A percentile compares a stretch with the other conserved stretches of the same genome.
Conservation (phyloP, 495 filamentous ascomycete species). For the Aspergillus sclerotiicarbonarius region DNA sequence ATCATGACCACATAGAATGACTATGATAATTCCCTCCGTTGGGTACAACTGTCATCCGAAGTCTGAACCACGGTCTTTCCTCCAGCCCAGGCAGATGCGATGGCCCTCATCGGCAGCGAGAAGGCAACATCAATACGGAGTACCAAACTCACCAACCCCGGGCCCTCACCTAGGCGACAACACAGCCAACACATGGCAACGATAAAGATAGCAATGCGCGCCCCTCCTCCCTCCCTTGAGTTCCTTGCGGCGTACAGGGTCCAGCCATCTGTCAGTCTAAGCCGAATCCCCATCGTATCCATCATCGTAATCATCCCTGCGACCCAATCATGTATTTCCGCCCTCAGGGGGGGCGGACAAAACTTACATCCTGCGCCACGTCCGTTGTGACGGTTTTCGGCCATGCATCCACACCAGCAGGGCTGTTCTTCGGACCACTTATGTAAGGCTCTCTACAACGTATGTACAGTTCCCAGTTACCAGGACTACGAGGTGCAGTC, state of each 20-base stretch:
- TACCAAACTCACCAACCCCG: background rate
- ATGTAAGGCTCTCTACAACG: background rate
- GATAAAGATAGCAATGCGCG: conserved; percentile 14
- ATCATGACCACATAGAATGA: background rate
- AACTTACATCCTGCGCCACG: conserved; percentile 11
- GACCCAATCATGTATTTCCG: conserved; percentile 10
- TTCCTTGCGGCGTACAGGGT: conserved; percentile 14
- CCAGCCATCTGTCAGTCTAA: conserved; percentile 6
- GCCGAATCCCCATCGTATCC: background rate
- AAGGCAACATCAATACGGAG: background rate
- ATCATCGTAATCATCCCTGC: background rate
- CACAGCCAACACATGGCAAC: conserved; percentile 9
- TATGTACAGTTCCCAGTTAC: too few relatives aligned
- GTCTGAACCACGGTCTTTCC: background rate
- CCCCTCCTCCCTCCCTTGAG: conserved; percentile 5
- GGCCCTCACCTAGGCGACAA: background rate
- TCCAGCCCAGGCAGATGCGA: background rate
- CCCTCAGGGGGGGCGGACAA: conserved; percentile 5
- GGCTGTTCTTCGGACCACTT: background rate
- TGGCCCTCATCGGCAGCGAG: background rate
- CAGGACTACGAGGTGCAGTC: too few relatives aligned
- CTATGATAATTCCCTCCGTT: background rate
- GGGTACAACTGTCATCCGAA: too few relatives aligned
- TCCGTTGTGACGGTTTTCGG: conserved; percentile 3
- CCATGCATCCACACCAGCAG: background rate